These are phyloP conservation scores for Ambrosia hybrid DNA, from an alignment of 140 eudicot genomes.

Conservation along the genomic window DNA sequence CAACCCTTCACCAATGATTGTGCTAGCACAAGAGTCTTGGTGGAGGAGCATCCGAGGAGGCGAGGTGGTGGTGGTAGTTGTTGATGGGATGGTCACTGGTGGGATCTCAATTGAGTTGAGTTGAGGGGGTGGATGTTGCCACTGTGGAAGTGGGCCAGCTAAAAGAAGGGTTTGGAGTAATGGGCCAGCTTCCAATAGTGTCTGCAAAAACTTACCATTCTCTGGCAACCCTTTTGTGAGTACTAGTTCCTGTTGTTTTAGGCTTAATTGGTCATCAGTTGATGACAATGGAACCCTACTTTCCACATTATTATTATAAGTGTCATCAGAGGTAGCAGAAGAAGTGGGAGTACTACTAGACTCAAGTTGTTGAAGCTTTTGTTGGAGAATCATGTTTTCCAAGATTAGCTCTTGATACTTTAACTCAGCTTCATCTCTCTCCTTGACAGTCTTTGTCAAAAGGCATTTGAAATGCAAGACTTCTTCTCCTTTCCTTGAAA, in stretches of 20 bases:
- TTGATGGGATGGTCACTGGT: constrained; percentile 67
- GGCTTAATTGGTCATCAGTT: constrained; percentile 17
- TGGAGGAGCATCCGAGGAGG: constrained; percentile 43
- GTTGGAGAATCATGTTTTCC: constrained; percentile 59
- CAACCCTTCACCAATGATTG: constrained; percentile 34
- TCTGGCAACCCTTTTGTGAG: constrained; percentile 62
- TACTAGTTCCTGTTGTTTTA: constrained; percentile 35
- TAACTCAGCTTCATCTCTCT: constrained; percentile 67
- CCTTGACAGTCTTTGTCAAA: constrained; percentile 51
- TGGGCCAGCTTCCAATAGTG: constrained; percentile 90
- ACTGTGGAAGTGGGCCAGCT: constrained; percentile 94
- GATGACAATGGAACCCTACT: constrained; percentile 14
- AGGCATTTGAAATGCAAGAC: constrained; percentile 57
- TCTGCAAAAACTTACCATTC: constrained; percentile 76
- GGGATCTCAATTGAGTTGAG: constrained; percentile 82
- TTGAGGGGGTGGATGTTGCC: constrained; percentile 97
- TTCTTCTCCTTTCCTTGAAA: constrained; percentile 79
- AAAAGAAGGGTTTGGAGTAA: constrained; percentile 80
- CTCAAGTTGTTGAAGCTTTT: constrained; percentile 42
- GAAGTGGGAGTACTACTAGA: constrained; percentile 21
- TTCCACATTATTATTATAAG: constrained; percentile 16
- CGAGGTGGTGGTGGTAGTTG: constrained; percentile 26
- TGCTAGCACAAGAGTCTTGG: constrained; percentile 47
- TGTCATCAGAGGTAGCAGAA: constrained; percentile 37
- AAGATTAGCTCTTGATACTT: constrained; percentile 54